Percentiles rank a stretch among this genome's conserved stretches.
These are phyloP conservation scores for Beauveria sp. DNA, from an alignment of 2,329 filamentous ascomycete genomes.

Conservation along the genomic window DNA sequence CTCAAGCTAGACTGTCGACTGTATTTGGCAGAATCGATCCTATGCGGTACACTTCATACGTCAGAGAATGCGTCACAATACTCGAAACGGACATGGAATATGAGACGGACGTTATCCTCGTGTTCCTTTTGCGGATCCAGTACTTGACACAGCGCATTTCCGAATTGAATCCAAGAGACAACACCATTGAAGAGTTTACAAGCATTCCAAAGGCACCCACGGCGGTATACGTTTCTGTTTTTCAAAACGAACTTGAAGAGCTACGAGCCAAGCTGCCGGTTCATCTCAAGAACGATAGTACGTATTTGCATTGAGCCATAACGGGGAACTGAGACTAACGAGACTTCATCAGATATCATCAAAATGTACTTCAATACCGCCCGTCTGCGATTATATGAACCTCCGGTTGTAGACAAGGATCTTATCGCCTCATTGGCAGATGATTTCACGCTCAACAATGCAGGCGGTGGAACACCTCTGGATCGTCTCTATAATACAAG, in stretches of 20 bases:
- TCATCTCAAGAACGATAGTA: constrained; percentile 30
- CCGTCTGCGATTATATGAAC: constrained; percentile 38
- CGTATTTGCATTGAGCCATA: constrained; percentile 13
- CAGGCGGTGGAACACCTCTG: constrained; percentile 33
- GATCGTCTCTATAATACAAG: constrained; percentile 44
- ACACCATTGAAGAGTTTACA: constrained; percentile 24
- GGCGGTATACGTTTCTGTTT: constrained; percentile 38
- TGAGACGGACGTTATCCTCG: constrained; percentile 37
- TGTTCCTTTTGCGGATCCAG: constrained; percentile 41
- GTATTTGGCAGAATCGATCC: constrained; percentile 38
- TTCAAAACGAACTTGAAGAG: constrained; percentile 37
- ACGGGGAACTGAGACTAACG: background rate
- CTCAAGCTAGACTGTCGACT: constrained; percentile 29
- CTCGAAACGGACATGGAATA: constrained; percentile 37
- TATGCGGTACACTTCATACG: constrained; percentile 43
- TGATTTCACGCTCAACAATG: constrained; percentile 29
- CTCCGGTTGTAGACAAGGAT: constrained; percentile 33
- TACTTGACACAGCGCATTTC: constrained; percentile 43
- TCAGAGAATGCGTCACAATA: constrained; percentile 40
- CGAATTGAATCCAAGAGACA: constrained; percentile 29
- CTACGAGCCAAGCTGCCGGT: constrained; percentile 29
- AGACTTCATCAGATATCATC: constrained; percentile 26
- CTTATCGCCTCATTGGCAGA: constrained; percentile 35
- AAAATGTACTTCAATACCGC: constrained; percentile 33
- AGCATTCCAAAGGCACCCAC: constrained; percentile 31